A percentile compares a stretch with the other conserved stretches of the same genome.
These are phyloP conservation scores for Aspergillus candidus DNA, from an alignment of 2,329 filamentous ascomycete genomes.

Conservation along the genomic window DNA sequence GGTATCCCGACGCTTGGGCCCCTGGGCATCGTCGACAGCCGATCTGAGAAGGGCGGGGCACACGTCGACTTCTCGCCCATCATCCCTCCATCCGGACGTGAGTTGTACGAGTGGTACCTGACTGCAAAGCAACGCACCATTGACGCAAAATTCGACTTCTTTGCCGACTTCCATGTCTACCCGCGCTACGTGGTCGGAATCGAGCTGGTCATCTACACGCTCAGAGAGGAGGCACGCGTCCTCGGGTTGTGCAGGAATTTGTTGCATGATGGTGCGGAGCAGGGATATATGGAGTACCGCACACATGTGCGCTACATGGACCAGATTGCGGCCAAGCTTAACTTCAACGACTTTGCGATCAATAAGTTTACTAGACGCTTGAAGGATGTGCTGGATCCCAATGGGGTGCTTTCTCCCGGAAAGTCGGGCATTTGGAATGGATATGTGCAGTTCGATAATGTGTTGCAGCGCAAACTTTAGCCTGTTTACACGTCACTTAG, in stretches of 20 bases:
- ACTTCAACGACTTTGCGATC: neutral
- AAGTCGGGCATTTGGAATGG: slow-evolving; percentile 19
- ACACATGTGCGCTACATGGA: slow-evolving; percentile 2
- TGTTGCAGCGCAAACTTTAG: too few relatives aligned
- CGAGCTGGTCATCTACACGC: neutral
- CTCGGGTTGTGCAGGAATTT: neutral
- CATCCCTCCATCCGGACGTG: slow-evolving; percentile 1
- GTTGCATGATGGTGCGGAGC: neutral
- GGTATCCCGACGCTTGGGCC: slow-evolving; percentile 1
- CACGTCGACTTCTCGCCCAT: slow-evolving; percentile 5
- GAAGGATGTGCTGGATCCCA: slow-evolving; percentile 1
- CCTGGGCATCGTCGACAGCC: neutral
- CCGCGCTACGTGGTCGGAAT: slow-evolving; percentile 3
- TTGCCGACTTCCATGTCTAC: slow-evolving; percentile 6
- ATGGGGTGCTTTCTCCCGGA: neutral
- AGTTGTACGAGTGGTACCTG: slow-evolving; percentile 5
- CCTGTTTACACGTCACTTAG: too few relatives aligned
- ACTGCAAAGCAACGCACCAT: slow-evolving; percentile 1
- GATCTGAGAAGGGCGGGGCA: neutral
- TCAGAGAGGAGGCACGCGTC: neutral
- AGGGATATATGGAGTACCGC: slow-evolving; percentile 1
- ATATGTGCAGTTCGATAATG: too few relatives aligned
- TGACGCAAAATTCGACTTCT: slow-evolving; percentile 2
- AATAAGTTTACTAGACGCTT: neutral
- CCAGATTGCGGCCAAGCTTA: neutral